These are phyloP conservation scores for Nothophytophthora sp. DNA, from an alignment of 352 stramenopile genomes.

Conservation along the genomic window DNA sequence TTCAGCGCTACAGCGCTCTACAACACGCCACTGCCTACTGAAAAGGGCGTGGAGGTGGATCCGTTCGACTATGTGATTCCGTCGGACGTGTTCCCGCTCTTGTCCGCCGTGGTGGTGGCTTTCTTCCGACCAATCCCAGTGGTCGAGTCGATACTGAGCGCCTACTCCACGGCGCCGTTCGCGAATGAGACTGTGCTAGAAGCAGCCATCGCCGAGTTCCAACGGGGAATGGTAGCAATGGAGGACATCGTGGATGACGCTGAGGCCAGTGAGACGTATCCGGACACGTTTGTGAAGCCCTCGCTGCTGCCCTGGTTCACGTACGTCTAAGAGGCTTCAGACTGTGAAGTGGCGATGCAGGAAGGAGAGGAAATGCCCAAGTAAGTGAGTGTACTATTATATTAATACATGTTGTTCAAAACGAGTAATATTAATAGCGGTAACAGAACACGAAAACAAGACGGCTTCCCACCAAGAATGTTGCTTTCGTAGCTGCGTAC, in stretches of 20 bases:
- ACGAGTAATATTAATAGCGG: too few species aligned
- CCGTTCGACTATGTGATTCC: slow-evolving; percentile 49
- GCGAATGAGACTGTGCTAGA: background rate
- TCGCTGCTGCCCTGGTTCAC: slow-evolving; percentile 6
- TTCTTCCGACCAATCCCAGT: slow-evolving; percentile 4
- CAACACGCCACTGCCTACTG: slow-evolving; percentile 29
- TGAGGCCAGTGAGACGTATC: slow-evolving; percentile 3
- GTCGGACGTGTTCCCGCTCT: slow-evolving; percentile 1
- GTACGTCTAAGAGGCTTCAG: slow-evolving; percentile 7
- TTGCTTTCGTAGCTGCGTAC: too few species aligned
- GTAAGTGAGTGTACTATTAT: too few species aligned
- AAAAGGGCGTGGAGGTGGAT: slow-evolving; percentile 25
- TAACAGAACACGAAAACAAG: too few species aligned
- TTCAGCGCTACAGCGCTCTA: slow-evolving; percentile 30
- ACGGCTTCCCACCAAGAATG: too few species aligned
- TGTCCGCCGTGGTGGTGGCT: background rate
- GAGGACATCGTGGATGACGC: background rate
- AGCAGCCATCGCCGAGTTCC: background rate
- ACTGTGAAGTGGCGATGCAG: too few species aligned
- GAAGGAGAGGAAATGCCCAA: too few species aligned
- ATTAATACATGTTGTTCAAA: too few species aligned
- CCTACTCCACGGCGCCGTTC: slow-evolving; percentile 3
- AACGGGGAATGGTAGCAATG: background rate
- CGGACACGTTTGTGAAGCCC: background rate
- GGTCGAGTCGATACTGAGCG: background rate